Evolutionary conservation across 208 protist genomes (phyloP), one percentile per base, ranked within the genome.

Genomic region (Trypanosoma scelopori): DNA sequence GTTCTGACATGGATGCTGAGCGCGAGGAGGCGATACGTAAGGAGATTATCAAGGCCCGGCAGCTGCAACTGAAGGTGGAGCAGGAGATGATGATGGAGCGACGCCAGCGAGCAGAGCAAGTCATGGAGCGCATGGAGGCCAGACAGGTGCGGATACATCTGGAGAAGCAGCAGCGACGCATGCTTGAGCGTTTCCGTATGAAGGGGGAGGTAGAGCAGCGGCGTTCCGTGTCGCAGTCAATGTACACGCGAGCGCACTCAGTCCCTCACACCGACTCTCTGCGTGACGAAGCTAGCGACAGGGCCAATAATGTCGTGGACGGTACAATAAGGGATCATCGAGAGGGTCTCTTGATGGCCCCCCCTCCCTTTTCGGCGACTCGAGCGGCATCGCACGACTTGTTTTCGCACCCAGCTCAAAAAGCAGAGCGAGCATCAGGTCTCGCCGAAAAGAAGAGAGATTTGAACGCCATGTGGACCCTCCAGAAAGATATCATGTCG

Each of bases 401-500:
- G 7, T 2, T 23, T 2, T 18, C 46, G 4, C 47, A 53, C 20
- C 25, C 57, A 5, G 42, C 27, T 63, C 57, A 63, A 53, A 7
- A 50, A 20, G 32, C 32, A 3, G 45, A 53, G 47, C 2, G 13
- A 35, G 25, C 2, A 28, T 53, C 22, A 41, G 41, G 30, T 39
- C 27, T 30, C 47, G 16, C 30, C 11, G n/a, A 12, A 4, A 46
- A 41, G 3, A 30, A 41, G 1, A 28, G 42, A 22, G 16, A n/a
- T 43, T 12, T 15, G 16, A 27, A 68, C 20, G 35, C 51, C 18
- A 43, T 51, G n/a, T 68, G 62, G 62, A 27, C 28, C 2, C 25
- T 68, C 2, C 62, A 68, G 28, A 68, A 68, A 25, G 62, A 68
- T 28, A 59, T 68, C 35, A 59, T 59, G 49, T 25, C 51, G 42